A percentile compares a stretch with the other conserved stretches of the same genome.
These are phyloP conservation scores for Naganishia cerealis DNA, from an alignment of 1,284 basidiomycete genomes.

Conservation along the genomic window DNA sequence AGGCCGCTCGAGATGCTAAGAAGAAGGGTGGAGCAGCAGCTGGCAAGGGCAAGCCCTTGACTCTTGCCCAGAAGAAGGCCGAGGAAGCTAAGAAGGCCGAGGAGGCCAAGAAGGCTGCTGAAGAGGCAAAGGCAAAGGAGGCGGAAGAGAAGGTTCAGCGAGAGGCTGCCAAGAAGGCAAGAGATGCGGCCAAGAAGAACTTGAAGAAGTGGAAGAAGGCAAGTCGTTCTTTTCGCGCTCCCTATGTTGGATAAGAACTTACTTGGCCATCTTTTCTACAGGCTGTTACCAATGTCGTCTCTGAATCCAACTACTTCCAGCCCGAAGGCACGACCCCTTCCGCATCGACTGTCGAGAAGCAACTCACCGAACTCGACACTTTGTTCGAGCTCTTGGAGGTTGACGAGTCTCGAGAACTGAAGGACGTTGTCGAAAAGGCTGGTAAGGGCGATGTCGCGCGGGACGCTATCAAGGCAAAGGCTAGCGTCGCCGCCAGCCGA, in stretches of 20 bases:
- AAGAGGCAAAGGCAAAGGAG: constrained; percentile 81
- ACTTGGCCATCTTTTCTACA: constrained; percentile 16
- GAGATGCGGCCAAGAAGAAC: constrained; percentile 63
- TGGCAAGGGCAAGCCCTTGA: constrained; percentile 58
- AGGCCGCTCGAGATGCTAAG: constrained; percentile 90
- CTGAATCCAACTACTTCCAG: constrained; percentile 62
- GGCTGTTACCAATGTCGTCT: constrained; percentile 56
- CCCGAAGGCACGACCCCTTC: constrained; percentile 55
- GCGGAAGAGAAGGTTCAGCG: constrained; percentile 63
- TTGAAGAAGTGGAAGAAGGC: constrained; percentile 60
- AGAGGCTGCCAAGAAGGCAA: constrained; percentile 90
- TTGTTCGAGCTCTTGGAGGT: constrained; percentile 58
- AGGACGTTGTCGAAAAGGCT: constrained; percentile 58
- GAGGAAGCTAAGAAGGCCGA: constrained; percentile 72
- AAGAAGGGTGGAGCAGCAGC: constrained; percentile 63
- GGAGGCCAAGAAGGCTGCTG: constrained; percentile 70
- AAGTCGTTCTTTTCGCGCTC: constrained; percentile 26
- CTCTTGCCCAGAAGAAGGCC: constrained; percentile 62
- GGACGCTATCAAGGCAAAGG: constrained; percentile 42
- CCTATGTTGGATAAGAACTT: background rate
- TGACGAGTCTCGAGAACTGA: constrained; percentile 58
- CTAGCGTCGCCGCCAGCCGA: constrained; percentile 40
- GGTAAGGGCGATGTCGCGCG: constrained; percentile 54
- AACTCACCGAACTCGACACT: constrained; percentile 60
- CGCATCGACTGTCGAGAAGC: constrained; percentile 58